Conservation (phyloP, 495 filamentous ascomycete genomes). For the Poronia punctata region DNA sequence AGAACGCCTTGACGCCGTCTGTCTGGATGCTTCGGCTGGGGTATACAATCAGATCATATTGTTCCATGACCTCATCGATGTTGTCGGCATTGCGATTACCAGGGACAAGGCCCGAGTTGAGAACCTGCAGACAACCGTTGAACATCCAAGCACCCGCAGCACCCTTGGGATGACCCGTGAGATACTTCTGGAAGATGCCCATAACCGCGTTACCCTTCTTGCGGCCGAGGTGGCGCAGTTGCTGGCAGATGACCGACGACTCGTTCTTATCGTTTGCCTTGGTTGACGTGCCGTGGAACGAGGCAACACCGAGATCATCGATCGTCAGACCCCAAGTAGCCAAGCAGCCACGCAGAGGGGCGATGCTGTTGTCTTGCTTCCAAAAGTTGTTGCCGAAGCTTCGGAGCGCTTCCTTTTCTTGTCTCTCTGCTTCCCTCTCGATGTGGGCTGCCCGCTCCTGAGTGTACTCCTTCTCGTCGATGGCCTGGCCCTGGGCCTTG, state of each 20-base stretch:
- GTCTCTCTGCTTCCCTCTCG: constrained; percentile 77
- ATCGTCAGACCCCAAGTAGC: constrained; percentile 98
- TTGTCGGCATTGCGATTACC: constrained; percentile 99
- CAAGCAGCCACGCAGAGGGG: constrained; percentile 86
- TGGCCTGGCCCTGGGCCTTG: constrained; percentile 65
- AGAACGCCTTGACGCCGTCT: constrained; percentile 96
- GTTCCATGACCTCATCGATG: constrained; percentile 88
- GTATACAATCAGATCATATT: constrained; percentile 97
- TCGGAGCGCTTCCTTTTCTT: constrained; percentile 84
- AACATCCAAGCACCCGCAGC: constrained; percentile 99
- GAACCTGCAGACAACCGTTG: constrained; percentile 91
- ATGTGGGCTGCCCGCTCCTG: constrained; percentile 80
- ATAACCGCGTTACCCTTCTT: constrained; percentile 92
- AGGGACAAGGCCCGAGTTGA: constrained; percentile 88
- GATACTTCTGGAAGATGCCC: constrained; percentile 99
- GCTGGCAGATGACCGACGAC: constrained; percentile 94
- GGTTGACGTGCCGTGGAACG: constrained; percentile 98
- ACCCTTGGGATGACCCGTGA: constrained; percentile 98
- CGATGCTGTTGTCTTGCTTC: constrained; percentile 89
- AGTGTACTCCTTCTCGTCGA: constrained; percentile 78
- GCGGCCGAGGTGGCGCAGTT: constrained; percentile 89
- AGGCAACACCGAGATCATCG: constrained; percentile 89
- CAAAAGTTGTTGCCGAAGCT: constrained; percentile 97
- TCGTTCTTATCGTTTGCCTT: constrained; percentile 99
- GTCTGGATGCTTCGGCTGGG: constrained; percentile 93